phyloP scores from a whole-genome alignment of 2,329 filamentous ascomycete species.

The Cytospora piceae region DNA sequence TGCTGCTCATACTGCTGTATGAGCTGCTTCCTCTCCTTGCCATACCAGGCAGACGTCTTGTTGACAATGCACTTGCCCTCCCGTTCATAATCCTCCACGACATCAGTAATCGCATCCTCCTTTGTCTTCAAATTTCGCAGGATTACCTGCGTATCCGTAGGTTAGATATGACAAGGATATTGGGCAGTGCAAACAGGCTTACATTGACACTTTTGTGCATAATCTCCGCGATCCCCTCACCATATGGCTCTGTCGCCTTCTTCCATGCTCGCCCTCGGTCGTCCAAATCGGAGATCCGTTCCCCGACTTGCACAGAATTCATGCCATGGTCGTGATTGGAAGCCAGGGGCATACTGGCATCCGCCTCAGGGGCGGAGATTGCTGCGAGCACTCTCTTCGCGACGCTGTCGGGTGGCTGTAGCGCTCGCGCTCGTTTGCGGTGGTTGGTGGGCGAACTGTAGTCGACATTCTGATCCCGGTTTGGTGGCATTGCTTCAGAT shows the following conservation, averaged over 20 bases:
- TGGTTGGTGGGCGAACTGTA: background rate
- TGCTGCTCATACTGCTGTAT: constrained; percentile 15
- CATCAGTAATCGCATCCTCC: constrained; percentile 19
- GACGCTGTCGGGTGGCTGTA: background rate
- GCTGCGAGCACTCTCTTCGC: constrained; percentile 6
- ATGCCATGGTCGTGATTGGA: background rate
- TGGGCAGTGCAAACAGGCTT: background rate
- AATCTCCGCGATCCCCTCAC: constrained; percentile 11
- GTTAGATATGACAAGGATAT: background rate
- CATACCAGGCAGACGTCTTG: constrained; percentile 11
- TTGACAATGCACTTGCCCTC: constrained; percentile 16
- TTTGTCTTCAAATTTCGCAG: constrained; percentile 21
- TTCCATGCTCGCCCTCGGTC: background rate
- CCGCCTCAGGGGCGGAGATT: background rate
- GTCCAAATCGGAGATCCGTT: background rate
- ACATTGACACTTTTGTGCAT: constrained; percentile 30
- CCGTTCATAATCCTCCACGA: constrained; percentile 14
- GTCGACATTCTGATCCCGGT: background rate
- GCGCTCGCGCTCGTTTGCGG: background rate
- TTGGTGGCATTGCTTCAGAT: background rate
- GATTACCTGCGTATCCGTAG: constrained; percentile 17
- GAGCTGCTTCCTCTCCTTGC: constrained; percentile 9
- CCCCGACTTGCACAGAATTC: background rate
- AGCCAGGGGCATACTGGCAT: background rate
- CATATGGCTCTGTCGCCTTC: constrained; percentile 9